Percentiles rank a stretch among this genome's conserved stretches.
Conservation (phyloP, 495 filamentous ascomycete genomes). For the Aspergillus sclerotiicarbonarius region DNA sequence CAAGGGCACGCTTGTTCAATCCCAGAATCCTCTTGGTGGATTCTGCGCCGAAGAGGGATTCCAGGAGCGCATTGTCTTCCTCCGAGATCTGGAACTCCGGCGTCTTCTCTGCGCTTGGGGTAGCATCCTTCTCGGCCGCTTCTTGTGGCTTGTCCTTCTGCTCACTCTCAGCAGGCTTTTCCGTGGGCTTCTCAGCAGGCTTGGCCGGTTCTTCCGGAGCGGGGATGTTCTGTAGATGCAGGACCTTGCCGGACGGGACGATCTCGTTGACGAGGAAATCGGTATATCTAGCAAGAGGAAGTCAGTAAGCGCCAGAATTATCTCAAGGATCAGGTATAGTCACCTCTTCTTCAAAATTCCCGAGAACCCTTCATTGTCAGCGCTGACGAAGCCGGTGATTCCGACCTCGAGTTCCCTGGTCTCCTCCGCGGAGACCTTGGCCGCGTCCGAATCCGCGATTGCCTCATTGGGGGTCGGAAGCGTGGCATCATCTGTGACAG, state of each 20-base stretch:
- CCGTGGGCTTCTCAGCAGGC: constrained; percentile 8
- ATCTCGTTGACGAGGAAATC: constrained; percentile 98
- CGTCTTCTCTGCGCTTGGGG: constrained; percentile 14
- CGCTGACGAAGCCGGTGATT: constrained; percentile 55
- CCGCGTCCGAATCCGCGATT: constrained; percentile 14
- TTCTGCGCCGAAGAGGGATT: constrained; percentile 43
- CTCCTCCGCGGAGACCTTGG: constrained; percentile 18
- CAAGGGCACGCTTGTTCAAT: constrained; percentile 45
- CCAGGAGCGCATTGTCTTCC: constrained; percentile 47
- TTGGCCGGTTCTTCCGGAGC: constrained; percentile 18
- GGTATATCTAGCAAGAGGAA: constrained; percentile 63
- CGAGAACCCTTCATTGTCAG: constrained; percentile 47
- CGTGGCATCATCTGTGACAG: constrained; percentile 17
- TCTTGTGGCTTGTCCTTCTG: constrained; percentile 10
- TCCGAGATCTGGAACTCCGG: constrained; percentile 39
- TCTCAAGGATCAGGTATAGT: not conserved
- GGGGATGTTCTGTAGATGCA: constrained; percentile 63
- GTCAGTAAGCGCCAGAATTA: not conserved
- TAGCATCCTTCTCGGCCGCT: constrained; percentile 9
- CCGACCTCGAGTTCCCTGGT: constrained; percentile 53
- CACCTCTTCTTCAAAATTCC: constrained; percentile 61
- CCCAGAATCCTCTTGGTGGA: constrained; percentile 37
- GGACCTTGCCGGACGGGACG: constrained; percentile 67
- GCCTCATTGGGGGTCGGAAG: constrained; percentile 15
- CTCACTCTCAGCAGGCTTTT: constrained; percentile 8